Conservation (phyloP, 108 stramenopile species). For the Fistulifera solaris region DNA sequence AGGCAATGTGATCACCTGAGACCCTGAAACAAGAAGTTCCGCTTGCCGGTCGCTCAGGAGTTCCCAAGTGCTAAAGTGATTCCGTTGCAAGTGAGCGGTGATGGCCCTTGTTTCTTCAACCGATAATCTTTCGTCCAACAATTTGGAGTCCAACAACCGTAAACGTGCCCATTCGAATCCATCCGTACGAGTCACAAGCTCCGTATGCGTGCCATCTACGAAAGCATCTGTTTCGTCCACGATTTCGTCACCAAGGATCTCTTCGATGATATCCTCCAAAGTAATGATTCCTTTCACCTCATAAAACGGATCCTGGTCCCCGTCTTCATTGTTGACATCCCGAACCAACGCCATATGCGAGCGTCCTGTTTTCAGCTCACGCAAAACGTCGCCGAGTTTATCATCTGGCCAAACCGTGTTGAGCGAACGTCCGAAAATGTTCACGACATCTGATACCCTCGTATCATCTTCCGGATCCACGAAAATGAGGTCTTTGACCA, state of each 20-base stretch:
- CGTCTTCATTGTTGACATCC: constrained; percentile 81
- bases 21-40: constrained; percentile 39
- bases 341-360: constrained; percentile 93
- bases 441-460: constrained; percentile 73
- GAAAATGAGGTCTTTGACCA: constrained; percentile 98
- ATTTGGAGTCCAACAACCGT: constrained; percentile 71
- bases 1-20: constrained; percentile 54
- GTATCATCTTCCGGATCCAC: constrained; percentile 94
- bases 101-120: constrained; percentile 57
- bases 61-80: constrained; percentile 48
- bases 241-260: constrained; percentile 93
- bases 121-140: constrained; percentile 65
- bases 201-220: constrained; percentile 54
- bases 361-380: constrained; percentile 76
- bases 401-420: constrained; percentile 85
- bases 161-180: constrained; percentile 66
- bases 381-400: constrained; percentile 82
- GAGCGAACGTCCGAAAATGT: constrained; percentile 87
- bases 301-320: constrained; percentile 77
- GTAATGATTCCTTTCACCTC: constrained; percentile 96
- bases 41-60: constrained; percentile 62
- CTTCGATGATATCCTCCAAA: constrained; percentile 93
- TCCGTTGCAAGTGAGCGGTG: constrained; percentile 69
- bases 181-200: constrained; percentile 38
- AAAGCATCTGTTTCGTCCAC: constrained; percentile 95